Evolutionary conservation across 495 filamentous ascomycete species (phyloP), one percentile per base, ranked within the genome.

Genomic region (Neurospora discreta): DNA sequence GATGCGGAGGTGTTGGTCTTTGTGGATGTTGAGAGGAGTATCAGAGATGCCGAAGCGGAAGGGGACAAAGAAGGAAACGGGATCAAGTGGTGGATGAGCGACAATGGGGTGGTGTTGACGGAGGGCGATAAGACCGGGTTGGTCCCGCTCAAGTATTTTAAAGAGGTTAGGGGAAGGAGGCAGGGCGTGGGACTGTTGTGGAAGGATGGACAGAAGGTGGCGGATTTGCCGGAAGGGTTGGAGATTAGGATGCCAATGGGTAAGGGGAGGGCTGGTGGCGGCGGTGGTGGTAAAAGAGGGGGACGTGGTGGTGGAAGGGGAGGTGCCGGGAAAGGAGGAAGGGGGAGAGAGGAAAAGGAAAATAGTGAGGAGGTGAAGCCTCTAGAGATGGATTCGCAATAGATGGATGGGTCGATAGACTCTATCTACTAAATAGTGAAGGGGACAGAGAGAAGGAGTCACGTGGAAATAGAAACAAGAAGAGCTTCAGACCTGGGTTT

Each of bases 1-100:
- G 90, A 93, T 74, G 90, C 92, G 3, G 89, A 94, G 76, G 76
- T 98, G 39, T 78, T 97, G 33, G 86, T 99, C 38, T 95, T 91
- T 77, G 83, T 97, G 38, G 91, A 98, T 81, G 81, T 97, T 44
- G 81, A 81, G 77, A 85, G 82, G 73, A 90, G 91, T 69, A 76
- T 93, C 52, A 81, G 82, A 20, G 26, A 65, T 5, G 46, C n/a
- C 30, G 30, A 33, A 33, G 30, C 33, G 33, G 33, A 36, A 36
- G 20, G 26, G 5, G 3, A 23, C 1, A n/a, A 30, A 18, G 3
- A n/a, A n/a, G 87, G 88, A 18, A 87, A 85, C 0, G 90, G 88
- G 71, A 82, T 95, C 3, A 85, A 85, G 77, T 98, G 95, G 86
- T 97, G 92, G 90, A 79, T 88, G 71, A 94, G 91, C 80, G 92